Evolutionary conservation across 2,329 filamentous ascomycete species (phyloP), one percentile per base, ranked within the genome.

Genomic region (Paraphoma chrysanthemicola): DNA sequence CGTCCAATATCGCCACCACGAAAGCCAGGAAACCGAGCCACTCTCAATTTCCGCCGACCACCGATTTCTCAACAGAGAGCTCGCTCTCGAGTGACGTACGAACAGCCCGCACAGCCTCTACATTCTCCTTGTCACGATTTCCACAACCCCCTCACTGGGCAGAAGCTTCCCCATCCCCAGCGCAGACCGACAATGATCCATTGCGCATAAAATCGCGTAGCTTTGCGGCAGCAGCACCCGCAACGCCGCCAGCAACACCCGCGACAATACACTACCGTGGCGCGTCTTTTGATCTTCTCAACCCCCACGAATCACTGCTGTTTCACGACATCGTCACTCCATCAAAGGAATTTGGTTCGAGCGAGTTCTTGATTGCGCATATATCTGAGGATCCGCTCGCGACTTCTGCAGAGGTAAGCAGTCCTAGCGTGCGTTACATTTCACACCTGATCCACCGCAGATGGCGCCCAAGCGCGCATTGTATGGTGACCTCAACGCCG

Each of bases 181-280:
- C 59, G 10, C 59, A 59, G 46, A 57, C 69, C 51, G 66, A 70
- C 36, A 62, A 63, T 57, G 63, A 57, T 9, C 41, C 51, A 44
- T 55, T 57, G 36, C 64, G 45, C 48, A 44, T 72, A 58, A 65
- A 65, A 53, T 48, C 67, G 29, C 59, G 56, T 23, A 67, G 60
- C 47, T 73, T 71, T 41, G 51, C 65, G 31, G 64, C 69, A 12
- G 62, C 68, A 16, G 68, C 69, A 12, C 73, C 71, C 2, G 72
- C 55, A 12, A 77, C 73, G 4, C 74, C 74, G 18, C 75, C 76
- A 4, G 68, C 71, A 30, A 77, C 75, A 4, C 75, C 76, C 44
- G 75, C 75, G 12, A 70, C 71, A 17, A 64, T 77, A 16, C 75
- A 78, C 54, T 77, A 77, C 54, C 72, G 75, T 23, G 76, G 76